Base-by-base conservation (phyloP, 2,329 filamentous ascomycete genomes). In the Escovopsis sp. region DNA sequence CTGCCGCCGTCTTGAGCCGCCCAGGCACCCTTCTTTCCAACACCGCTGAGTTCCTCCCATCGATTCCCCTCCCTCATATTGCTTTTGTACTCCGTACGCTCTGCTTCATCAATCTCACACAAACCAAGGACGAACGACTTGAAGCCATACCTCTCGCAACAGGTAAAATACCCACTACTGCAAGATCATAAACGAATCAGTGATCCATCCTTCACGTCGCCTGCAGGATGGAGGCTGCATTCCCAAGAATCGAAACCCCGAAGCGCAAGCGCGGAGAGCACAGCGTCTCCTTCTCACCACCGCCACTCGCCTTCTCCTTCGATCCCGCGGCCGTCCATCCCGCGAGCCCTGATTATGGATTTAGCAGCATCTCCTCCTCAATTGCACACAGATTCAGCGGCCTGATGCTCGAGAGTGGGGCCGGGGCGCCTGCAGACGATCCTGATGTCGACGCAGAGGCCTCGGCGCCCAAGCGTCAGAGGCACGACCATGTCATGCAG, bases 311-410 rank as follows among this genome's bases (percentile, higher is more conserved):
- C 39, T 73, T 73, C 55, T 66, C 67, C 1, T 74, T 74, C 49
- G 63, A 69, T 42, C 59, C 48, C 48, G 47, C 4, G 45, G 55
- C 45, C 44, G 57, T 33, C 43, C 53, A 26, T 47, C 11, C 28
- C 11, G 28, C 28, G 8, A 9, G 11, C 28, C 28, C 56, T 35
- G 65, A 69, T 28, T 69, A 72, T 40, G 71, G 70, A 45, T 66
- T 59, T 52, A 64, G 58, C 48, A 76, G 73, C 48, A 72, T 73
- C n/a, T 64, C 67, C 42, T 67, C 68, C 36, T 66, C 58, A 42
- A 69, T 76, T 35, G 69, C 67, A 34, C 67, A 69, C 53, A 63
- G 63, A 51, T 74, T 77, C 56, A 63, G 64, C 40, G 67, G 70
- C 43, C 63, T 76, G 40, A 66, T 61, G 12, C 57, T 76, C 43